Evolutionary conservation across 2,329 filamentous ascomycete species (phyloP).

Genomic region (Apiospora malaysiana): DNA sequence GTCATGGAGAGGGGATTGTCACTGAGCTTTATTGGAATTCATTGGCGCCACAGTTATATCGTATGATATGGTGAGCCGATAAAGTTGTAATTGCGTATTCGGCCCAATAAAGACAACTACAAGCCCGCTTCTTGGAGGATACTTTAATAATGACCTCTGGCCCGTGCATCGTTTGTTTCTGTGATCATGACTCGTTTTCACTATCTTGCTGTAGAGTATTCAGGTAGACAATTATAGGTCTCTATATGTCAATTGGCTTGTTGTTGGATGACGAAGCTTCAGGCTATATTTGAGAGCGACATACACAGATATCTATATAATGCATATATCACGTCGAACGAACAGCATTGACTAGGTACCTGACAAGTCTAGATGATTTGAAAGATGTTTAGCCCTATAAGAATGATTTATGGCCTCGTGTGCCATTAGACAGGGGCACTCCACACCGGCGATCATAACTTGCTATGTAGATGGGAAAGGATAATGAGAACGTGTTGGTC

Average conservation of each 20-base stretch:
- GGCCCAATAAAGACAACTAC: constrained; percentile 12
- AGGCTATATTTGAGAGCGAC: background rate
- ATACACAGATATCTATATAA: background rate
- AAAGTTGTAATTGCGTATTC: background rate
- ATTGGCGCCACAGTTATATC: background rate
- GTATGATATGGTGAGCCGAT: constrained; percentile 4
- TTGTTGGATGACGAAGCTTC: background rate
- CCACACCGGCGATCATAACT: background rate
- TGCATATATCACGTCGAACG: background rate
- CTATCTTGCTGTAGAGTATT: background rate
- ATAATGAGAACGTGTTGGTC: background rate
- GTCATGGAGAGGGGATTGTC: background rate
- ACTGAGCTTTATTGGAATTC: background rate
- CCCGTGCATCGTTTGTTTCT: background rate
- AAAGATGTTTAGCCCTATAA: too few species aligned
- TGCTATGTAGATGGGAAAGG: background rate
- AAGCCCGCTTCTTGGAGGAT: constrained; percentile 13
- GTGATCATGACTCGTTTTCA: background rate
- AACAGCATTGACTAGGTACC: background rate
- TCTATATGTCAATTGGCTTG: background rate
- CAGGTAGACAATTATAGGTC: background rate
- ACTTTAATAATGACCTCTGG: background rate
- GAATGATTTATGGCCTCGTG: background rate
- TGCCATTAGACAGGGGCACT: background rate
- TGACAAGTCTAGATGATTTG: too few species aligned